Evolutionary conservation across 352 stramenopile species (phyloP).

Genomic region (Phytophthora capsici): DNA sequence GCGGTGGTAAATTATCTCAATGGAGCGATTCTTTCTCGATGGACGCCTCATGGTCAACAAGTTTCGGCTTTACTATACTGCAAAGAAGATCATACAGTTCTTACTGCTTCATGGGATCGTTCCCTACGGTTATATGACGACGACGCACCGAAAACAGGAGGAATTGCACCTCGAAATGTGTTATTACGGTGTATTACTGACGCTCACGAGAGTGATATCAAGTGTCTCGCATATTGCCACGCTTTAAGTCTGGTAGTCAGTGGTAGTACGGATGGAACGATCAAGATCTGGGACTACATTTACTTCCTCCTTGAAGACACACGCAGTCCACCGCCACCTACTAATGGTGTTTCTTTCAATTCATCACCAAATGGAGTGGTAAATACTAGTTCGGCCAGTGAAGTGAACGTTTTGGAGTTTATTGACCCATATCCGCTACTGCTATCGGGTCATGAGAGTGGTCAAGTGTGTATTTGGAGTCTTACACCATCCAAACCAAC

Average conservation of each 20-base stretch:
- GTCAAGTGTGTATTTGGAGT: slow-evolving; percentile 63
- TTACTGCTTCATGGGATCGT: slow-evolving; percentile 80
- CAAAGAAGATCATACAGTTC: slow-evolving; percentile 75
- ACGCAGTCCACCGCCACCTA: slow-evolving; percentile 29
- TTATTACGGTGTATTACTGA: slow-evolving; percentile 73
- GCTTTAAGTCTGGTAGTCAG: slow-evolving; percentile 69
- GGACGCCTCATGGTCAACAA: slow-evolving; percentile 66
- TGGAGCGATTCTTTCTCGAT: slow-evolving; percentile 66
- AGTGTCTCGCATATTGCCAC: slow-evolving; percentile 80
- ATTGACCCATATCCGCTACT: slow-evolving; percentile 79
- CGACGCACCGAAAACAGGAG: slow-evolving; percentile 38
- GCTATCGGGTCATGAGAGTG: slow-evolving; percentile 75
- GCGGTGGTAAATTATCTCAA: slow-evolving; percentile 83
- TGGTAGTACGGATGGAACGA: slow-evolving; percentile 58
- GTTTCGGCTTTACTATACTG: slow-evolving; percentile 77
- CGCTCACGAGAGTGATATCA: slow-evolving; percentile 80
- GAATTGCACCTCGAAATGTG: slow-evolving; percentile 43
- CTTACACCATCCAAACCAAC: slow-evolving; percentile 58
- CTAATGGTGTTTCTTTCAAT: slow-evolving; percentile 19
- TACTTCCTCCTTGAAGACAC: slow-evolving; percentile 82
- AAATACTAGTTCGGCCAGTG: slow-evolving; percentile 26
- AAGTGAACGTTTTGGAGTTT: slow-evolving; percentile 76
- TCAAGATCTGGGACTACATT: slow-evolving; percentile 90
- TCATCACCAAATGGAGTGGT: slow-evolving; percentile 2
- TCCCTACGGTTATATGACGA: slow-evolving; percentile 81